These are phyloP conservation scores for Botrytis paeoniae DNA, from an alignment of 2,329 filamentous ascomycete genomes.

Conservation along the genomic window DNA sequence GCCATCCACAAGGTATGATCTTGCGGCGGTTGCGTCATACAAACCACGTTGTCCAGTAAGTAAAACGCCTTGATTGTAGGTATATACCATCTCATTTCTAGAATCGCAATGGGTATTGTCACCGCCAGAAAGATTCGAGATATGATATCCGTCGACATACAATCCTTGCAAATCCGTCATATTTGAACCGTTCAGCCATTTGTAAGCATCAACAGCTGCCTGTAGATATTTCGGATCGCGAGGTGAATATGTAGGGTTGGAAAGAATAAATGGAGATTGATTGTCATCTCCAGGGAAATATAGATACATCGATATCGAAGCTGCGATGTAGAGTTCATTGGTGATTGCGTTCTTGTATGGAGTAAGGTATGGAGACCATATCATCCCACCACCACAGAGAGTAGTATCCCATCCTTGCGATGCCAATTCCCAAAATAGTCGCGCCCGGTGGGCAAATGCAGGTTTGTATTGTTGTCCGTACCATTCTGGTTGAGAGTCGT, in stretches of 20 bases:
- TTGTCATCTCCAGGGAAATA: conserved; percentile 81
- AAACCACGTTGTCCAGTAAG: conserved; percentile 77
- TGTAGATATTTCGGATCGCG: conserved; percentile 62
- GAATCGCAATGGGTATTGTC: conserved; percentile 72
- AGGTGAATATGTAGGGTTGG: conserved; percentile 34
- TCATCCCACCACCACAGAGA: conserved; percentile 84
- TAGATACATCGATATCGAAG: conserved; percentile 84
- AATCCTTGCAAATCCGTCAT: conserved; percentile 77
- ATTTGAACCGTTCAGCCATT: conserved; percentile 73
- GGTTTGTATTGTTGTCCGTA: conserved; percentile 73
- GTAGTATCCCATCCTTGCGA: conserved; percentile 75
- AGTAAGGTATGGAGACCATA: conserved; percentile 75
- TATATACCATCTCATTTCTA: conserved; percentile 86
- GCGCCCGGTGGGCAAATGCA: conserved; percentile 77
- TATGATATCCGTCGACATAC: conserved; percentile 86
- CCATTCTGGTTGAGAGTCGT: conserved; percentile 51
- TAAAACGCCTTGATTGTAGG: conserved; percentile 92
- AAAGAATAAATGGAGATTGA: conserved; percentile 57
- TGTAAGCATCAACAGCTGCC: conserved; percentile 74
- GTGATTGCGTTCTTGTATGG: conserved; percentile 98
- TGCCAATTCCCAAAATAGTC: conserved; percentile 82
- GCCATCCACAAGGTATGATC: conserved; percentile 71
- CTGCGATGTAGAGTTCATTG: conserved; percentile 84
- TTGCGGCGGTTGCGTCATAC: conserved; percentile 73
- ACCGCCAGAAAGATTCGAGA: conserved; percentile 61